Base-by-base conservation (phyloP, 352 stramenopile species). In the Phytopythium delawarense region DNA sequence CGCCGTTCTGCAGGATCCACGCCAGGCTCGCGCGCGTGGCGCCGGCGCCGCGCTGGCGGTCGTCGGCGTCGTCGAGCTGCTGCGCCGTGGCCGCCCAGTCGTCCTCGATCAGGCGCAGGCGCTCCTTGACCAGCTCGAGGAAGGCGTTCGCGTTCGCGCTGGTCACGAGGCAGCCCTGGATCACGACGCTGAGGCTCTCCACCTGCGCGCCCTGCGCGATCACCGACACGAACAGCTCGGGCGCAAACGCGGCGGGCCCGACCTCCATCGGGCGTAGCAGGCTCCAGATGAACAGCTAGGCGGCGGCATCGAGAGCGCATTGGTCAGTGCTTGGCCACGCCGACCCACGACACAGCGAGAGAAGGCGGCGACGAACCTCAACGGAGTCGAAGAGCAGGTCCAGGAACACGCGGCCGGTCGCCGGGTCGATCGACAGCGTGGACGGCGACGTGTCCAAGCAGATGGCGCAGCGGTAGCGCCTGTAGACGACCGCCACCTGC, bases 391-490 rank as follows among this genome's bases (percentile, higher is more conserved):
- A 93, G 13, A 92, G 65, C 65, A 93, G 66, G 45, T 94, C 87
- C 21, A 95, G 65, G 65, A 95, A 94, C 20, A 95, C 68, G 3
- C 76, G 77, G 12, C 87, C 88, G 0, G 81, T 87, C 0, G 67
- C 62, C 18, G 85, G 71, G 57, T 96, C 88, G 54, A 96, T 94
- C 30, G 88, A 89, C 25, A 92, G 67, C 25, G 85, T 84, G 35
- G 86, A 96, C 16, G 86, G 88, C 37, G 84, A 95, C 30, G 82
- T 84, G 62, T 96, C 88, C 21, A 96, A 74, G 67, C 83, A 95
- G 37, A 96, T 60, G 7, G 92, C 84, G 46, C 86, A 92, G 55
- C 86, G 84, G 53, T 95, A 96, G 48, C 81, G 79, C 20, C 75
- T 67, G 69, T 92, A 95, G 32, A 93, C 66, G 44, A 85, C 70